Evolutionary conservation across 2,329 filamentous ascomycete genomes (phyloP).

Genomic region (Apiospora malaysiana): DNA sequence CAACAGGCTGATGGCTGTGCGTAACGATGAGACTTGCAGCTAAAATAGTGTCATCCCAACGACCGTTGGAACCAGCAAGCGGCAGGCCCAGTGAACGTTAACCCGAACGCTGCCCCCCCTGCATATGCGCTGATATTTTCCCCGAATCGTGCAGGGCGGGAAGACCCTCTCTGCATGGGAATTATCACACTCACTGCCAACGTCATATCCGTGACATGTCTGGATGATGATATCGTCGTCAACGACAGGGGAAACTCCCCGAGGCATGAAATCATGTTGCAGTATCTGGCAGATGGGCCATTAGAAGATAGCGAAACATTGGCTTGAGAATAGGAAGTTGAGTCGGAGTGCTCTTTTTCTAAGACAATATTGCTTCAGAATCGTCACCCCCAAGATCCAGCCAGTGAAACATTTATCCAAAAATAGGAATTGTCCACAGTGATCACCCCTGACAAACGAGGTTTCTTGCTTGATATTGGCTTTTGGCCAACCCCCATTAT

Average conservation of each 20-base stretch:
- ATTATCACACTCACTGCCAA: neutral
- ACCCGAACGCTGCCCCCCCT: neutral
- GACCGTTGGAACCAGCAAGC: neutral
- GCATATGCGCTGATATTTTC: neutral
- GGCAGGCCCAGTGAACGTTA: neutral
- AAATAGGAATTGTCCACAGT: too few relatives aligned
- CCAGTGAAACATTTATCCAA: too few relatives aligned
- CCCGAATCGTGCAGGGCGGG: neutral
- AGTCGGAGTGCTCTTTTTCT: too few relatives aligned
- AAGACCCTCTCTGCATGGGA: neutral
- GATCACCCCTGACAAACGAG: neutral
- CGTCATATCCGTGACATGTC: neutral
- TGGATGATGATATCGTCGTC: neutral
- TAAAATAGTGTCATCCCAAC: neutral
- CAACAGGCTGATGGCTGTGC: neutral
- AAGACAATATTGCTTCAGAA: too few relatives aligned
- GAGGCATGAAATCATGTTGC: neutral
- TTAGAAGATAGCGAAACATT: too few relatives aligned
- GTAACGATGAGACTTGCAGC: conserved; percentile 5
- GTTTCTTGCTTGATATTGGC: neutral
- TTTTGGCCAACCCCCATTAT: too few relatives aligned
- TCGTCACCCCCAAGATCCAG: too few relatives aligned
- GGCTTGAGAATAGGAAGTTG: too few relatives aligned
- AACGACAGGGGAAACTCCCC: neutral
- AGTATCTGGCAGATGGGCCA: too few relatives aligned